A percentile compares a stretch with the other conserved stretches of the same genome.
Evolutionary conservation across 805 yeast species (phyloP).

Genomic region (Kuraishia hungarica): DNA sequence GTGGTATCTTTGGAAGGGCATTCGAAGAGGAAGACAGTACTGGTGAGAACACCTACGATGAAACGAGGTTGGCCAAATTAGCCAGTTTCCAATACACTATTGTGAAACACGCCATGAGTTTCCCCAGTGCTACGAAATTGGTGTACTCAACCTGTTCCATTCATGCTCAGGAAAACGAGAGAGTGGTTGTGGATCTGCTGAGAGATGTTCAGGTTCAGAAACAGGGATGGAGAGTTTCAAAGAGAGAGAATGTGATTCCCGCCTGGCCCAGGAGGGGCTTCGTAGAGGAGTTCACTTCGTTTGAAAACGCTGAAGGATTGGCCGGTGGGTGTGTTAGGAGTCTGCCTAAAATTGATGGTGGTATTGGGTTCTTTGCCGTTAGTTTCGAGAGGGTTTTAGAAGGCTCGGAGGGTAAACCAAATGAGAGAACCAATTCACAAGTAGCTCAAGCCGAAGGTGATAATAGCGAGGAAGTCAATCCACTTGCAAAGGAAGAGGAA

Average conservation of each 20-base stretch:
- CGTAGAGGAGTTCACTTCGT: slow-evolving; percentile 53
- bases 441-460: not conserved
- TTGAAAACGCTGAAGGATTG: slow-evolving; percentile 36
- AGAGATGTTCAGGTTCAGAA: slow-evolving; percentile 53
- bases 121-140: slow-evolving; percentile 68
- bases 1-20: slow-evolving; percentile 93
- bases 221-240: slow-evolving; percentile 69
- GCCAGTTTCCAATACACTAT: slow-evolving; percentile 84
- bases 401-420: not conserved
- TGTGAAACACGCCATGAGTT: slow-evolving; percentile 78
- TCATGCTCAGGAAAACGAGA: slow-evolving; percentile 89
- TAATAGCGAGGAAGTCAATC: slow-evolving; percentile 6
- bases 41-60: slow-evolving; percentile 21
- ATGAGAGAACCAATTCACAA: too few relatives aligned
- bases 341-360: slow-evolving; percentile 84
- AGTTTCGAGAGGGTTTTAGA: slow-evolving; percentile 54
- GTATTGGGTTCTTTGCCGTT: slow-evolving; percentile 98
- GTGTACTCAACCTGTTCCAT: slow-evolving; percentile 95
- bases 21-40: slow-evolving; percentile 42
- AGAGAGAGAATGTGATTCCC: slow-evolving; percentile 61
- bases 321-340: slow-evolving; percentile 88
- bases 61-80: slow-evolving; percentile 60
- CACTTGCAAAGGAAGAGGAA: slow-evolving; percentile 7
- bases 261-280: slow-evolving; percentile 83
- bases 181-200: slow-evolving; percentile 76